A percentile compares a stretch with the other conserved stretches of the same genome.
phyloP scores from a whole-genome alignment of 768 basidiomycete genomes.

The Mycena haematopus region DNA sequence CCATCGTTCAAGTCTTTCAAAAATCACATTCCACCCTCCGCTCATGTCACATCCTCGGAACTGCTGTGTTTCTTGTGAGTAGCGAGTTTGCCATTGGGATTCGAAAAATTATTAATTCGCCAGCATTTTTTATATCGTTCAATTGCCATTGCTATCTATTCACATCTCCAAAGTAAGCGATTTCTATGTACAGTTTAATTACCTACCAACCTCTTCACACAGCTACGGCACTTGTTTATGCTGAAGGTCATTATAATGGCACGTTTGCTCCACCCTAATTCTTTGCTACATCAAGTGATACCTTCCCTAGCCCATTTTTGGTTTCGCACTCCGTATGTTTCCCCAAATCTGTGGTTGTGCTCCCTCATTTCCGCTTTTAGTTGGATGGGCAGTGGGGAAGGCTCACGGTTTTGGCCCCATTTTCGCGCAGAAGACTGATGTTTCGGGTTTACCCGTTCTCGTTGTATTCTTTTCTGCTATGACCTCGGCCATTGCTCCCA shows the following conservation, averaged over 20 bases:
- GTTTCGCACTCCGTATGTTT: conserved; percentile 30
- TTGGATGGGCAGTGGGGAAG: conserved; percentile 32
- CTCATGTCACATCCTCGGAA: conserved; percentile 58
- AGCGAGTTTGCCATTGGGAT: neutral
- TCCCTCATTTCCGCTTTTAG: conserved; percentile 10
- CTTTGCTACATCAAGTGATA: neutral
- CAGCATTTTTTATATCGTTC: conserved; percentile 33
- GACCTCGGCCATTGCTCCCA: conserved; percentile 31
- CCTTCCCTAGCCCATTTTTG: conserved; percentile 30
- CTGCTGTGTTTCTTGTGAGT: conserved; percentile 26
- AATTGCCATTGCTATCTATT: conserved; percentile 29
- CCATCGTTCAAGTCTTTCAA: conserved; percentile 42
- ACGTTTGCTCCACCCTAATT: neutral
- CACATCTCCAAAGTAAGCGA: conserved; percentile 28
- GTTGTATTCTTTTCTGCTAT: conserved; percentile 32
- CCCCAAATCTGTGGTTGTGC: neutral
- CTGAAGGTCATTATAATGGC: conserved; percentile 32
- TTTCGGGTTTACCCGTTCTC: conserved; percentile 17
- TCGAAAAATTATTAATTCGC: neutral
- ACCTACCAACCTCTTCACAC: neutral
- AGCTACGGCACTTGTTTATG: conserved; percentile 33
- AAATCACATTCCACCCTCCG: conserved; percentile 51
- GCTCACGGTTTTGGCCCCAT: conserved; percentile 33
- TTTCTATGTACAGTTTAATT: neutral
- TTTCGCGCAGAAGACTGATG: conserved; percentile 25